Evolutionary conservation across 2,329 filamentous ascomycete species (phyloP), one percentile per base, ranked within the genome.

Genomic region (Colletotrichum graminicola): DNA sequence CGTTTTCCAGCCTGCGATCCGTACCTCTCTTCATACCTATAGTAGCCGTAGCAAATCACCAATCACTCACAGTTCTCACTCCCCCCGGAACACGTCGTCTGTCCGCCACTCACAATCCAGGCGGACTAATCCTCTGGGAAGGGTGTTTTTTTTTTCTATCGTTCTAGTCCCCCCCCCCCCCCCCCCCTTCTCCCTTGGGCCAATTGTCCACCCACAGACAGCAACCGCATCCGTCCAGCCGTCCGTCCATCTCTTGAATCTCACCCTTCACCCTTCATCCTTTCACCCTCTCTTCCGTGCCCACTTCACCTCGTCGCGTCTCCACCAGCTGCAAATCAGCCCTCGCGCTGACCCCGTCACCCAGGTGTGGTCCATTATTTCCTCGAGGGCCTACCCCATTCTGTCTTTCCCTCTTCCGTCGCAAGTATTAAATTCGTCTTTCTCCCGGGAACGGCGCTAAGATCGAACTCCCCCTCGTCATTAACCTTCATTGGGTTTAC

Each of bases 381-480:
- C 52, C 47, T 57, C 47, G 49, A 62, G 23, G 23, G 55, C 47
- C 41, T 66, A 70, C 70, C 73, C 71, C 62, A 67, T 74, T 69
- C 55, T 74, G 43, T 59, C 61, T 55, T 51, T 62, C 71, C 70
- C 60, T 70, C 63, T 56, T 66, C 66, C 71, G 66, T 68, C 65
- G 63, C 71, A 62, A 72, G 63, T 72, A 72, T 73, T 72, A 74
- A 73, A 74, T 73, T 71, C 73, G 56, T 69, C 66, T 66, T 65
- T 65, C 73, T 73, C 73, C 71, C 73, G 70, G 66, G 66, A 74
- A 73, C 73, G 73, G 73, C 73, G 73, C 73, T 74, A 74, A 73
- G 73, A 73, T 73, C 73, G 66, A 62, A 66, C 71, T 72, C 66
- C 73, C 67, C 67, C 66, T 73, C 73, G 73, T 74, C 73, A 74